Conservation (phyloP, 2,329 filamentous ascomycete species). For the Alternaria sp. region DNA sequence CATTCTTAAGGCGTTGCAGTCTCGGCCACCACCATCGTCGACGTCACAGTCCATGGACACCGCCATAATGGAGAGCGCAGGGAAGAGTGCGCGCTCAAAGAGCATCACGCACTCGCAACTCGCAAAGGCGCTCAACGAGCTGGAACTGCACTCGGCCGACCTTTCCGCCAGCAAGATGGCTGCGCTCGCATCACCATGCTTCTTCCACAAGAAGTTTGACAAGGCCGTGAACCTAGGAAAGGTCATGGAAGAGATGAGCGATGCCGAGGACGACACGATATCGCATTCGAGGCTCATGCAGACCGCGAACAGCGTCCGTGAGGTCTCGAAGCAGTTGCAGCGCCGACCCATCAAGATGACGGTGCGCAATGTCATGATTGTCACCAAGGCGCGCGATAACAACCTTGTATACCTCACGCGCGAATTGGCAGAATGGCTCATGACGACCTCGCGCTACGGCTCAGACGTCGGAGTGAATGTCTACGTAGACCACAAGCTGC, state of each 20-base stretch:
- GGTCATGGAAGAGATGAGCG: slow-evolving; percentile 91
- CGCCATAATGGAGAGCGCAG: slow-evolving; percentile 59
- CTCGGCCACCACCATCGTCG: slow-evolving; percentile 58
- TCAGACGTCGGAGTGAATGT: slow-evolving; percentile 92
- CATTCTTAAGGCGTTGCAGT: slow-evolving; percentile 81
- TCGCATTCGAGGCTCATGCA: slow-evolving; percentile 94
- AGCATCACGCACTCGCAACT: slow-evolving; percentile 61
- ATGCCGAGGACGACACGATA: slow-evolving; percentile 82
- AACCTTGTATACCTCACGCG: slow-evolving; percentile 86
- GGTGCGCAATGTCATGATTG: slow-evolving; percentile 95
- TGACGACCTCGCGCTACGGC: slow-evolving; percentile 87
- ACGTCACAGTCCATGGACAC: slow-evolving; percentile 67
- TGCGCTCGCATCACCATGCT: slow-evolving; percentile 88
- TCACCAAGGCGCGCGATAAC: slow-evolving; percentile 97
- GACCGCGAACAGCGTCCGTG: slow-evolving; percentile 91
- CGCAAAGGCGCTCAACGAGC: slow-evolving; percentile 62
- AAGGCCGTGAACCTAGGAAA: slow-evolving; percentile 94
- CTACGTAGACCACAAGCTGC: slow-evolving; percentile 96
- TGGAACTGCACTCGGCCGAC: slow-evolving; percentile 56
- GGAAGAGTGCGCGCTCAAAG: slow-evolving; percentile 40
- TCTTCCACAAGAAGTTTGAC: slow-evolving; percentile 96
- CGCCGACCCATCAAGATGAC: slow-evolving; percentile 89
- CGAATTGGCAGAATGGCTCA: slow-evolving; percentile 85
- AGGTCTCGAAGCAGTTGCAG: slow-evolving; percentile 95
- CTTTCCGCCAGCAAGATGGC: slow-evolving; percentile 59